phyloP scores from a whole-genome alignment of 768 basidiomycete genomes.

The Chalciporus sphaerocephalus region DNA sequence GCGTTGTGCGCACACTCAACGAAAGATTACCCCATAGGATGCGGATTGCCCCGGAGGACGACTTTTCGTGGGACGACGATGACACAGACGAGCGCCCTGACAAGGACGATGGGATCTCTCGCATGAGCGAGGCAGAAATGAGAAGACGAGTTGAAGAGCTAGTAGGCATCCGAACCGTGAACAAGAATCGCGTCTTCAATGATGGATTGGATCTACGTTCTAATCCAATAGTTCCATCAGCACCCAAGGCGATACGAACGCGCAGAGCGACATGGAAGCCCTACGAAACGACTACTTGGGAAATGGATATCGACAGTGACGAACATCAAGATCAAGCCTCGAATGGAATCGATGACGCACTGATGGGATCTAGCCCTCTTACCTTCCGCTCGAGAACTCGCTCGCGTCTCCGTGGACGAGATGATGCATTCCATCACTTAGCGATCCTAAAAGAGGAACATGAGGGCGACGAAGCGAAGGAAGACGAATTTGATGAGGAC shows the following conservation, averaged over 20 bases:
- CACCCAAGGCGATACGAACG: conserved; percentile 28
- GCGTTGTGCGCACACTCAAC: conserved; percentile 54
- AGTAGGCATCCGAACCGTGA: conserved; percentile 48
- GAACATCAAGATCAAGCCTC: conserved; percentile 8
- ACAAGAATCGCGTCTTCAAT: conserved; percentile 25
- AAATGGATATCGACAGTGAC: conserved; percentile 19
- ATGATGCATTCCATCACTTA: conserved; percentile 10
- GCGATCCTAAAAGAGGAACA: conserved; percentile 27
- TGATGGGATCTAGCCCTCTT: conserved; percentile 26
- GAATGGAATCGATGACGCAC: conserved; percentile 14
- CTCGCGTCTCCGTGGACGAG: conserved; percentile 6
- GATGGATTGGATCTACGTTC: conserved; percentile 22
- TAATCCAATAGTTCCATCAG: conserved; percentile 28
- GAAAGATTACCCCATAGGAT: conserved; percentile 48
- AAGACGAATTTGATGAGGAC: conserved; percentile 3
- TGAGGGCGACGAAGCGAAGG: conserved; percentile 17
- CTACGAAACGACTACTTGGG: conserved; percentile 20
- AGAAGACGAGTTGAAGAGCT: conserved; percentile 54
- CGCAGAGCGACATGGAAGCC: conserved; percentile 16
- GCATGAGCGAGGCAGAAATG: conserved; percentile 41
- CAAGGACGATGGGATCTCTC: conserved; percentile 13
- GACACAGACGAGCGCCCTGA: background rate
- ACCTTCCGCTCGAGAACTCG: conserved; percentile 16
- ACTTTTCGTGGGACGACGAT: conserved; percentile 14
- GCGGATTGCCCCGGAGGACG: conserved; percentile 42